Evolutionary conservation across 2,329 filamentous ascomycete genomes (phyloP), one percentile per base, ranked within the genome.

Genomic region (Neophaeococcomyces mojaviensis): DNA sequence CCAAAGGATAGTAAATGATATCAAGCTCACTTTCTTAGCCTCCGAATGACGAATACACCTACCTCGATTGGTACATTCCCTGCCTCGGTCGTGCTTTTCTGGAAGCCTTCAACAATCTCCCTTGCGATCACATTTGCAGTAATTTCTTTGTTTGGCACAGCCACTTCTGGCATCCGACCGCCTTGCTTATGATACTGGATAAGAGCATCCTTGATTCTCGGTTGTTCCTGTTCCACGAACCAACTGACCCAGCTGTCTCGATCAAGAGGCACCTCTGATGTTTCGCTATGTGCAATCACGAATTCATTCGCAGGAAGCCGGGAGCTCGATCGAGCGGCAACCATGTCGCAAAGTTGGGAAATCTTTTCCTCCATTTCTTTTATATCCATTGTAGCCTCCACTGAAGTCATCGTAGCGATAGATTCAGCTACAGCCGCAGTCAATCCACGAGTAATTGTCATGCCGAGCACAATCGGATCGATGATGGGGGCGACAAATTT

Each of bases 151-250:
- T 61, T 59, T 6, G 63, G 63, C 3, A 65, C 63, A 19, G 61
- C 51, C 39, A 64, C 32, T 13, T 37, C 32, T 35, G 49, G 63
- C 59, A 49, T 61, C 49, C 53, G 64, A 44, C 40, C 61, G 48
- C 47, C 61, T 58, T 41, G 53, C 46, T 53, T 55, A 43, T 57
- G 55, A 46, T 57, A 57, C 26, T 57, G 53, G 20, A 57, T 48
- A 28, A 57, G 24, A 22, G 54, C 48, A 28, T 56, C 72, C 49
- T 76, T 71, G 41, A 82, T 73, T 12, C 78, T 69, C 9, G 72
- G 67, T 55, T 78, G 78, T 58, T 82, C 79, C 57, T 83, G 79
- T 56, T 79, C 77, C 37, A 78, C 72, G 68, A 76, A 82, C 79
- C 78, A 82, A 46, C 81, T 74, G 26, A 72, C 70, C 79, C 79